Evolutionary conservation across 2,329 filamentous ascomycete species (phyloP), one percentile per base, ranked within the genome.

Genomic region (Phaeophleospora eucalypticola): DNA sequence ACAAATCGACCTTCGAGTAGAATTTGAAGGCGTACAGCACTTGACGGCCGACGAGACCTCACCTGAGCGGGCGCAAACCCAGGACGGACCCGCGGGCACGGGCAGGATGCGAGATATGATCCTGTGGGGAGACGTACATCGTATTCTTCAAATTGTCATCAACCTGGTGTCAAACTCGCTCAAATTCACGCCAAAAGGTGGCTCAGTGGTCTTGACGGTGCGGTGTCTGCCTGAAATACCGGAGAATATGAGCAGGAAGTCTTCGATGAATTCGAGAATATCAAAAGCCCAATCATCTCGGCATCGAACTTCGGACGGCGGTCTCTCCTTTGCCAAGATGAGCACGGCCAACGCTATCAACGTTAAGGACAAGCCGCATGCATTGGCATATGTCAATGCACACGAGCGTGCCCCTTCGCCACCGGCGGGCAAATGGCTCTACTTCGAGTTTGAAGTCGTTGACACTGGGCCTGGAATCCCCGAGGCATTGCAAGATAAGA

Each of bases 61-160:
- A 2, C 41, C 48, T 2, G 49, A 56, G 4, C 18, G 27, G 24
- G 12, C 18, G 39, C 12, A 14, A n/a, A n/a, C n/a, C n/a, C 50
- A 48, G 15, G 32, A 46, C 18, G 49, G 53, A 2, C 53, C 53
- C 15, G 70, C 71, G 48, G 84, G 83, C 1, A 74, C 80, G 3
- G 85, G 84, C 8, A 75, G 84, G 15, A 67, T 95, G 18, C 87
- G 86, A 62, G 88, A 95, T 54, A 90, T 94, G 83, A 83, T 86
- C 41, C 72, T 96, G 1, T 93, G 87, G 82, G 90, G 90, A n/a
- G 90, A 96, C 59, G 86, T 93, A 56, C 89, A 95, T 61, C 78
- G 90, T 36, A 93, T 95, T 33, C 71, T 95, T 19, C 90, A 95
- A 65, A 86, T 95, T n/a, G 80, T 95, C 38, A 95, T 94, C 72